A percentile compares a stretch with the other conserved stretches of the same genome.
phyloP scores from a whole-genome alignment of 2,329 filamentous ascomycete species.

The Claviceps sp. region DNA sequence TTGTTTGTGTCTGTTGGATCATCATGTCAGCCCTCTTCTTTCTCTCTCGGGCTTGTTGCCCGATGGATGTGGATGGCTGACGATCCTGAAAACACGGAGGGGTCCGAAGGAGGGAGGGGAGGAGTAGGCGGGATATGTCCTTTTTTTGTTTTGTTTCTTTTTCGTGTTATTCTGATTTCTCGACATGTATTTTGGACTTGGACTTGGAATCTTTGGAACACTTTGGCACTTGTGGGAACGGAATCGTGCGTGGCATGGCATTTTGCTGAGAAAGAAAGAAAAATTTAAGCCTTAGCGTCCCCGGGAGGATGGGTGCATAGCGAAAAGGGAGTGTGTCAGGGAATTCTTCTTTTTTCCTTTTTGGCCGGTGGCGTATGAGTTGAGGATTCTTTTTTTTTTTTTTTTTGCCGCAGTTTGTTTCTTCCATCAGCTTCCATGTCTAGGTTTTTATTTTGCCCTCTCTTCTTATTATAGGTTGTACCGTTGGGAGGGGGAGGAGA shows the following conservation, averaged over 20 bases:
- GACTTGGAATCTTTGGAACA: slow-evolving; percentile 8
- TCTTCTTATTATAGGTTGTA: not conserved
- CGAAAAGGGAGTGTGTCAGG: slow-evolving; percentile 27
- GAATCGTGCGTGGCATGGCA: slow-evolving; percentile 9
- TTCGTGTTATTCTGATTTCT: not conserved
- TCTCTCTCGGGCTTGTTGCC: too few relatives aligned
- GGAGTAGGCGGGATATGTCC: not conserved
- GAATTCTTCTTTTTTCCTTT: slow-evolving; percentile 13
- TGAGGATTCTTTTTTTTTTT: slow-evolving; percentile 16
- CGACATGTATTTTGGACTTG: slow-evolving; percentile 8
- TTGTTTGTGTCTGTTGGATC: too few relatives aligned
- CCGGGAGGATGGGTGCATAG: slow-evolving; percentile 25
- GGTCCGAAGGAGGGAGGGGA: not conserved
- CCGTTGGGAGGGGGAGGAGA: not conserved
- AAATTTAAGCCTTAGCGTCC: slow-evolving; percentile 26
- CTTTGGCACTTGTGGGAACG: slow-evolving; percentile 2
- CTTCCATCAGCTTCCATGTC: too few relatives aligned
- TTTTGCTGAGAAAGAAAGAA: slow-evolving; percentile 32
- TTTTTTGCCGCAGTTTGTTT: slow-evolving; percentile 10
- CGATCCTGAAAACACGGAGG: slow-evolving; percentile 3
- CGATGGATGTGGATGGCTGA: too few relatives aligned
- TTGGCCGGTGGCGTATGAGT: slow-evolving; percentile 24
- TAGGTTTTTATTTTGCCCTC: too few relatives aligned
- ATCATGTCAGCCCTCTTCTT: too few relatives aligned
- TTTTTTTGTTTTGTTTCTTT: not conserved